Evolutionary conservation across 2,329 filamentous ascomycete genomes (phyloP), one percentile per base, ranked within the genome.

Genomic region (Parastagonospora avenae): DNA sequence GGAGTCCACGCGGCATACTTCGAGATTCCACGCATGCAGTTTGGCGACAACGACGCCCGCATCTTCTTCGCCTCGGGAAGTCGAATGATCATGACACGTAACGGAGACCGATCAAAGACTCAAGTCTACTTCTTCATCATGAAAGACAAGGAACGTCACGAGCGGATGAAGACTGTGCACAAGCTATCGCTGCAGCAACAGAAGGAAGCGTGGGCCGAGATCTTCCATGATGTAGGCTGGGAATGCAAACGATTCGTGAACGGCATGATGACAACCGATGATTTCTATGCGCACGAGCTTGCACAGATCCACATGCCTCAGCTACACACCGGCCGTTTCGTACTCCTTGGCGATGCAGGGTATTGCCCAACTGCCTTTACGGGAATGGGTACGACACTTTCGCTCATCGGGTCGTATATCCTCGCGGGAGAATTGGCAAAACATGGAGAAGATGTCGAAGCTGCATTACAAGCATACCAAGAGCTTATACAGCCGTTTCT

Each of bases 341-440:
- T 73, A 0, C 67, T 85, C 0, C 50, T 85, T 0, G 84, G 83
- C 0, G 83, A 87, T 55, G 80, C 84, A 0, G 74, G 64, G 0
- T 72, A 71, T 46, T 73, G 35, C 54, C 62, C 37, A 31, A 50
- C 43, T 4, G 59, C 64, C 8, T 63, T 64, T 1, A 64, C 62
- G 11, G 66, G 64, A 1, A 50, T 61, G 28, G 66, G 67, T 0
- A 64, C 64, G 1, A 70, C 64, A 8, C 57, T 72, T 1, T 71
- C 74, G 2, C 63, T 77, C 6, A 50, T 71, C 3, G 75, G 75
- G 0, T 68, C 68, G 0, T 77, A 76, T 40, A 54, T 74, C 0
- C 50, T 77, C n/a, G 72, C 74, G 1, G 73, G 71, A 1, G 73
- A 76, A 45, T 29, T 75, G 2, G 49, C 54, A 4, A 46, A 44